phyloP scores from a whole-genome alignment of 768 basidiomycete species.

The Pleurotus cornucopiae region DNA sequence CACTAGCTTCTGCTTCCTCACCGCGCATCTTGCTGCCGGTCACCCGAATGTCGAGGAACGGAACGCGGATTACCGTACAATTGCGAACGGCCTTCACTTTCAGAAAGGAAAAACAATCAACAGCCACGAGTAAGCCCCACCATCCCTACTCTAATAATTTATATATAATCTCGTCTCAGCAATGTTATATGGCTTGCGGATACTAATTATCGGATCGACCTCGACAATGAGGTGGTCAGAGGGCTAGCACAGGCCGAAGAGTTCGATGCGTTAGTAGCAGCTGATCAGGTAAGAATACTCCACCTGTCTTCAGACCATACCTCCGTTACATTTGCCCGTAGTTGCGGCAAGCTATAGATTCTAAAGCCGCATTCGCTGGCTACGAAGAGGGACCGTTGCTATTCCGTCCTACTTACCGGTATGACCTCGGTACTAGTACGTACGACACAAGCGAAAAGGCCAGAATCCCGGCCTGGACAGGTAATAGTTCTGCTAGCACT shows the following conservation, averaged over 20 bases:
- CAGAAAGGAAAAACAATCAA: constrained; percentile 83
- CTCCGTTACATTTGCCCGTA: constrained; percentile 21
- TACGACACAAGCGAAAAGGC: constrained; percentile 97
- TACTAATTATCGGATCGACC: constrained; percentile 90
- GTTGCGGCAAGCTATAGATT: constrained; percentile 72
- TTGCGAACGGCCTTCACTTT: constrained; percentile 80
- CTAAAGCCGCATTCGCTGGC: constrained; percentile 69
- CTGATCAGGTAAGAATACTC: constrained; percentile 70
- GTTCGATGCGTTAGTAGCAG: constrained; percentile 68
- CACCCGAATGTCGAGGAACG: constrained; percentile 87
- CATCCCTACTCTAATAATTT: constrained; percentile 1
- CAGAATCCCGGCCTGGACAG: constrained; percentile 97
- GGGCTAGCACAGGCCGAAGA: constrained; percentile 59
- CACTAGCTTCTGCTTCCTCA: constrained; percentile 91
- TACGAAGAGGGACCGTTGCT: constrained; percentile 87
- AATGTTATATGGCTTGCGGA: constrained; percentile 94
- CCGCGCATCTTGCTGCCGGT: constrained; percentile 96
- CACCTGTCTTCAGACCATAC: no score
- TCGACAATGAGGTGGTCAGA: constrained; percentile 80
- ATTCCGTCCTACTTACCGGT: constrained; percentile 96
- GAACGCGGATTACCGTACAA: constrained; percentile 89
- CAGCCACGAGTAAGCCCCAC: constrained; percentile 76
- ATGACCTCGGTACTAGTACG: constrained; percentile 72
- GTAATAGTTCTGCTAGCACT: constrained; percentile 34
- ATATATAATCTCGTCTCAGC: constrained; percentile 34